These are phyloP conservation scores for Fusarium poae DNA, from an alignment of 2,329 filamentous ascomycete species.

Conservation along the genomic window DNA sequence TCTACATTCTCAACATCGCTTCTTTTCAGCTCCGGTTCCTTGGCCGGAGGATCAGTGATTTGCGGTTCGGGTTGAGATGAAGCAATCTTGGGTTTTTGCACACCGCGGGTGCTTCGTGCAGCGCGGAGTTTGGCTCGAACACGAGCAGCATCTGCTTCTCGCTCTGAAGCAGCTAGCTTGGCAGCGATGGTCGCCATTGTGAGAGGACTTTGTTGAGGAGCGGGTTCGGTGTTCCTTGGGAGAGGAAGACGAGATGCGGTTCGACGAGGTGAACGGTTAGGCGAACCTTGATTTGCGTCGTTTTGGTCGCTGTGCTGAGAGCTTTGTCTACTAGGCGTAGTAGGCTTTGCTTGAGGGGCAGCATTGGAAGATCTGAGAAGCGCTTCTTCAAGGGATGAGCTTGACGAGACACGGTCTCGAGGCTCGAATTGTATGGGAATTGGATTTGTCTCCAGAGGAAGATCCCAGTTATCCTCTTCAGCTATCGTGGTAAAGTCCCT, in stretches of 20 bases:
- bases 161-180: conserved; percentile 73
- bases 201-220: conserved; percentile 67
- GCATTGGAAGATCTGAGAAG: conserved; percentile 49
- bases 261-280: conserved; percentile 39
- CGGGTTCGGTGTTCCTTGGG: conserved; percentile 55
- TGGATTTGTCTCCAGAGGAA: conserved; percentile 49
- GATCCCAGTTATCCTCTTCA: conserved; percentile 63
- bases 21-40: conserved; percentile 23
- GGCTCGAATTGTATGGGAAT: conserved; percentile 11
- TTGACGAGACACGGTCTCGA: conserved; percentile 48
- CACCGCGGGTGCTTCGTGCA: conserved; percentile 56
- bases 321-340: conserved; percentile 38
- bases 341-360: conserved; percentile 27
- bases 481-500: conserved; percentile 61
- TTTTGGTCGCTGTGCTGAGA: conserved; percentile 36
- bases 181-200: conserved; percentile 73
- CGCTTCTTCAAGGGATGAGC: conserved; percentile 53
- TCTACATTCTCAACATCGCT: conserved; percentile 50
- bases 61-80: conserved; percentile 41
- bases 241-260: conserved; percentile 47
- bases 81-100: conserved; percentile 50
- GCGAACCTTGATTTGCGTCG: conserved; percentile 27
- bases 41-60: conserved; percentile 5
- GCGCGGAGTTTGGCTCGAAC: conserved; percentile 73
- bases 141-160: conserved; percentile 73